Percentiles rank a stretch among this genome's conserved stretches.
phyloP scores from a whole-genome alignment of 78 protist species.

The Dictyostelium brefeldianum region DNA sequence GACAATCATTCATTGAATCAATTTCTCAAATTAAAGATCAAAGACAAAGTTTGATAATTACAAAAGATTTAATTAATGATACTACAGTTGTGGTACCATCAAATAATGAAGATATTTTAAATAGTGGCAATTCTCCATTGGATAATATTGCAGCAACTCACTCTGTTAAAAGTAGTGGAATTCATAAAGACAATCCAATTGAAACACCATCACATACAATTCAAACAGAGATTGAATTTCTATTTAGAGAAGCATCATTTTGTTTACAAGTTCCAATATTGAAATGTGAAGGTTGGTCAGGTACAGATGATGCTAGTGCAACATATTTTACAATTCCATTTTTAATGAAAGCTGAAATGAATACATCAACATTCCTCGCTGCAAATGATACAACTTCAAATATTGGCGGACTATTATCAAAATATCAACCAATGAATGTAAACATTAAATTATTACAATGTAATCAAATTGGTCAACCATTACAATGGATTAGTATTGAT shows the following conservation, averaged over 20 bases:
- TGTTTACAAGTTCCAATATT: constrained; percentile 45
- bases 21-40: constrained; percentile 35
- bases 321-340: constrained; percentile 61
- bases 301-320: constrained; percentile 23
- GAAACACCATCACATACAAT: constrained; percentile 61
- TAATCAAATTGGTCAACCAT: constrained; percentile 35
- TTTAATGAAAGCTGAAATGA: constrained; percentile 56
- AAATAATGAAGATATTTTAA: not conserved
- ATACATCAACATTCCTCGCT: constrained; percentile 17
- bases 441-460: constrained; percentile 20
- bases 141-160: not conserved
- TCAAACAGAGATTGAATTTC: constrained; percentile 52
- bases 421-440: constrained; percentile 32
- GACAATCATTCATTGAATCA: constrained; percentile 75
- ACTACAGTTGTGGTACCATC: too few species aligned
- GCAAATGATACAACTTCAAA: not conserved
- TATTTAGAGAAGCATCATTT: constrained; percentile 78
- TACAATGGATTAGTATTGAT: constrained; percentile 38
- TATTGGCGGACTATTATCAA: not conserved
- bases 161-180: not conserved
- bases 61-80: not conserved
- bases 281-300: constrained; percentile 73
- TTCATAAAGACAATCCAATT: constrained; percentile 6
- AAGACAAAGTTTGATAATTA: not conserved
- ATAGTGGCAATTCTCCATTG: not conserved